A percentile compares a stretch with the other conserved stretches of the same genome.
phyloP scores from a whole-genome alignment of 768 basidiomycete species.

The Coprinopsis strossmayeri region DNA sequence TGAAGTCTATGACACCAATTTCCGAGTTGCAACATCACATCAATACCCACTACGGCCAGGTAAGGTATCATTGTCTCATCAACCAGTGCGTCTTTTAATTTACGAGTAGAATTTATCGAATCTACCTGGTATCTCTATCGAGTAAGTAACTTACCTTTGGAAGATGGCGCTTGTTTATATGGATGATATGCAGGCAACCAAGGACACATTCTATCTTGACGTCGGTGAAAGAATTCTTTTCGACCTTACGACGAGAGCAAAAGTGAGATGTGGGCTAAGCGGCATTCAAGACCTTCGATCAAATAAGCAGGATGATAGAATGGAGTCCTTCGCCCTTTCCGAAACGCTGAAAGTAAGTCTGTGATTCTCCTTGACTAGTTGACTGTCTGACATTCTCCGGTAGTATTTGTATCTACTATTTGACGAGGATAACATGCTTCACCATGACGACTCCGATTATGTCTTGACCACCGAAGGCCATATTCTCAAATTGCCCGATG shows the following conservation, averaged over 20 bases:
- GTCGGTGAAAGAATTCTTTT: slow-evolving; percentile 79
- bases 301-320: slow-evolving; percentile 81
- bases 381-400: neutral
- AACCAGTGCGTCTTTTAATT: neutral
- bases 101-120: slow-evolving; percentile 78
- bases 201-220: slow-evolving; percentile 87
- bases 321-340: slow-evolving; percentile 95
- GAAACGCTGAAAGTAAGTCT: slow-evolving; percentile 80
- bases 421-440: slow-evolving; percentile 73
- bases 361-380: neutral
- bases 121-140: slow-evolving; percentile 95
- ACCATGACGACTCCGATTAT: slow-evolving; percentile 74
- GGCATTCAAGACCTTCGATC: slow-evolving; percentile 75
- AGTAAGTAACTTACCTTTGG: slow-evolving; percentile 32
- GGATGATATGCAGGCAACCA: slow-evolving; percentile 61
- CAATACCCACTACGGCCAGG: slow-evolving; percentile 81
- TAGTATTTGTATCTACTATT: slow-evolving; percentile 93
- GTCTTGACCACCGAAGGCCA: slow-evolving; percentile 98
- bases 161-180: slow-evolving; percentile 1
- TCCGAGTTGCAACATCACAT: slow-evolving; percentile 60
- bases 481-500: slow-evolving; percentile 57
- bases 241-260: slow-evolving; percentile 69
- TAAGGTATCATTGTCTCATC: slow-evolving; percentile 17
- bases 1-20: slow-evolving; percentile 85
- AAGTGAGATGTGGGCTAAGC: slow-evolving; percentile 81